Base-by-base conservation (phyloP, 75 land plant species). In the Cunninghamia lanceolata region DNA sequence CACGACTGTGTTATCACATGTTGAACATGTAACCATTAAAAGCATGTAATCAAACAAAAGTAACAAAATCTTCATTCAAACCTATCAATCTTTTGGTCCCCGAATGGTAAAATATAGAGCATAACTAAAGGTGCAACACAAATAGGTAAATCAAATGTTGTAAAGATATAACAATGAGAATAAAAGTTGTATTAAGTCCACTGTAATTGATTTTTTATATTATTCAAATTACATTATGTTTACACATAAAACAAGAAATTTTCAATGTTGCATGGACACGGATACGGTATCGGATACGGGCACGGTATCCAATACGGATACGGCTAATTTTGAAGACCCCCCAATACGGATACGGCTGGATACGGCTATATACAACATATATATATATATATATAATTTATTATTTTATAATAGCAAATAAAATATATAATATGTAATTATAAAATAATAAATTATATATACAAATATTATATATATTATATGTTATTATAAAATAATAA, bases 1-100 rank as follows among this genome's bases (percentile, higher is more conserved):
- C 32, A 98, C 96, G 50, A 98, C 99, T 97, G 90, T 53, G 34
- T 52, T 39, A 47, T 53, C 30, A 19, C 36, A 83, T 19, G 47
- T 84, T 54, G 75, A 53, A 80, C 82, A 73, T 73, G 75, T 73
- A 13, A 11, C 75, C 36, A 80, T 52, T 84, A 84, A 84, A 83
- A 47, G 34, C 2, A 35, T 84, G 38, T 14, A 32, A 84, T 21
- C 38, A 21, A 42, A 43, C 0, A 25, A 28, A 63, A 63, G 68
- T n/a, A 45, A 43, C 16, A 80, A 25, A 43, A 28, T 9, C 1
- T 42, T 28, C 47, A 80, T 8, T 80, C n/a, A 25, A 80, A 10
- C 50, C 1, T 80, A 77, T 40, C 9, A 21, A 19, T 40, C 45
- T 77, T 35, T 6, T 8, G 19, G 46, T 43, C 28, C 5, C 9